Evolutionary conservation across 1,139 yeast genomes (phyloP), one percentile per base, ranked within the genome.

Genomic region (Kodamaea sp.): DNA sequence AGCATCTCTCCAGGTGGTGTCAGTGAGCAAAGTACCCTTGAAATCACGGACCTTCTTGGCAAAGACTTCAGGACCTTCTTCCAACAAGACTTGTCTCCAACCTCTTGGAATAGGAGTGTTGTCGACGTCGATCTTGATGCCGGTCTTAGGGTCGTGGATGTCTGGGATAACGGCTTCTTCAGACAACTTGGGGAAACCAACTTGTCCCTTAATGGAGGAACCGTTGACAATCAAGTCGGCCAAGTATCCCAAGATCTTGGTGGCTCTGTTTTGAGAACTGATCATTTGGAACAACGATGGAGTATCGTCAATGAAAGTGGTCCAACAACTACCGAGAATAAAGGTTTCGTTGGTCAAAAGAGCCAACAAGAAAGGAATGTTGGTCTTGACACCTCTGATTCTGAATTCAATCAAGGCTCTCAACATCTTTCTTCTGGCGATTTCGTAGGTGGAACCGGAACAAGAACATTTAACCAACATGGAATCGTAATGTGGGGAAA

Each of bases 1-100:
- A 24, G 98, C 98, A 66, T 92, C 99, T 80, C 99, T 87, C 99
- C 99, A 92, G 11, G 99, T 92, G 35, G 99, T 92, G 62, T 92
- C 99, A 85, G 94, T 94, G 51, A 92, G 68, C 61, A 92, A 73
- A 46, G 95, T 83, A 53, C 98, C 98, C 37, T 87, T 71, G 65
- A 81, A 83, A 19, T 69, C 62, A 62, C 97, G 81, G 42, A 94
- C 95, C 54, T 87, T 83, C 64, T 81, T 74, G 47, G 97, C 96
- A 60, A 92, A 92, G 15, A 70, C 85, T 35, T 76, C 94, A 26
- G 98, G 95, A 32, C 98, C 98, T 50, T 84, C 73, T 49, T 79
- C 81, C 44, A 89, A 67, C 41, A 92, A 70, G 16, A 89, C 80
- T 53, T 89, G 83, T 74, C 97, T 84, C 96, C 97, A 90, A 36